These are phyloP conservation scores for Ogataea degrootiae DNA, from an alignment of 805 yeast genomes.

Conservation along the genomic window DNA sequence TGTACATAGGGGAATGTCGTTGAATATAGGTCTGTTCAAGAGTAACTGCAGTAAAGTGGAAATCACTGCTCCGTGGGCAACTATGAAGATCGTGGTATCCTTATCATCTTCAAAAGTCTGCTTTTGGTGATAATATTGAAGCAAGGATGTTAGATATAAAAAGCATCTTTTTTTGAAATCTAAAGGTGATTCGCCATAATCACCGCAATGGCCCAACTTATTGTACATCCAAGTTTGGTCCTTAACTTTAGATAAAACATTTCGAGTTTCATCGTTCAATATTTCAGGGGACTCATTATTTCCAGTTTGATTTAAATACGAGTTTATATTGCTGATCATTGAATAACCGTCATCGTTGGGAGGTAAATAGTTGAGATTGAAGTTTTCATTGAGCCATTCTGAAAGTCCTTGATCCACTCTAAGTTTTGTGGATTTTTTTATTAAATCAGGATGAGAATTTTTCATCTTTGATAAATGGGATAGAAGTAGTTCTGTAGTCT, in stretches of 20 bases:
- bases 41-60: slow-evolving; percentile 35
- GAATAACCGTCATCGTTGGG: slow-evolving; percentile 43
- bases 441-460: not conserved
- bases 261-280: slow-evolving; percentile 17
- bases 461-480: slow-evolving; percentile 11
- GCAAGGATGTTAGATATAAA: slow-evolving; percentile 29
- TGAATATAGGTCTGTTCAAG: slow-evolving; percentile 33
- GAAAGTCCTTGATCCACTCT: slow-evolving; percentile 37
- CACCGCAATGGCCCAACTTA: slow-evolving; percentile 38
- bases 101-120: slow-evolving; percentile 25
- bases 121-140: slow-evolving; percentile 27
- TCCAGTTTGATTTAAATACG: slow-evolving; percentile 28
- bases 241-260: slow-evolving; percentile 15
- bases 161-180: slow-evolving; percentile 34
- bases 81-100: slow-evolving; percentile 29
- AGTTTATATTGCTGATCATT: slow-evolving; percentile 34
- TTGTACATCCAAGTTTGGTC: slow-evolving; percentile 32
- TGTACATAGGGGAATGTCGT: slow-evolving; percentile 36
- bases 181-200: slow-evolving; percentile 36
- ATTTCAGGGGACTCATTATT: slow-evolving; percentile 11
- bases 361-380: slow-evolving; percentile 35
- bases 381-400: slow-evolving; percentile 40
- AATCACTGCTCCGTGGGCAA: slow-evolving; percentile 43
- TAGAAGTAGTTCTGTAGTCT: slow-evolving; percentile 32
- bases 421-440: slow-evolving; percentile 20